phyloP scores from a whole-genome alignment of 192 early-diverging fungal species.

The Entrophospora sp. region DNA sequence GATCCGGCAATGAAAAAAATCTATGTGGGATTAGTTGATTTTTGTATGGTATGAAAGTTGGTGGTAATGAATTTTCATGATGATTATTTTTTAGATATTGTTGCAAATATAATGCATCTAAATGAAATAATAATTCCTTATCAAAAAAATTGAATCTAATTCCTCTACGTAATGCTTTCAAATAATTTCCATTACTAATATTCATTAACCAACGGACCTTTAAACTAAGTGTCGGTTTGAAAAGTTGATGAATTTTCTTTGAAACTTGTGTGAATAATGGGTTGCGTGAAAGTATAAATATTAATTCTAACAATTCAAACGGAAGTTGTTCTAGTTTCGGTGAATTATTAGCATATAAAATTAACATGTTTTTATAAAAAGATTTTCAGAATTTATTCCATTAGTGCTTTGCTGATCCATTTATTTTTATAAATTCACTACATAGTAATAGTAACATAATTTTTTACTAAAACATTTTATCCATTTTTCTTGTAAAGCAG shows the following conservation, averaged over 20 bases:
- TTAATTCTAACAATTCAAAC: constrained; percentile 14
- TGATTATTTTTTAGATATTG: neutral
- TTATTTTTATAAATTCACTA: too few relatives aligned
- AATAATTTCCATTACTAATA: neutral
- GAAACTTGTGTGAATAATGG: constrained; percentile 7
- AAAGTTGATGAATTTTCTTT: neutral
- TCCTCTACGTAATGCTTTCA: constrained; percentile 2
- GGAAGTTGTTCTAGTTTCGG: constrained; percentile 18
- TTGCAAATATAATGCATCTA: constrained; percentile 1
- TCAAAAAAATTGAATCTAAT: constrained; percentile 12
- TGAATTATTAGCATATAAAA: too few relatives aligned
- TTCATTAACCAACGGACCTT: constrained; percentile 14
- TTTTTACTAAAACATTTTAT: too few relatives aligned
- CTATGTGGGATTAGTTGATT: constrained; percentile 21
- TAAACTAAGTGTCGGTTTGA: constrained; percentile 2
- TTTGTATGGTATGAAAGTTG: constrained; percentile 9
- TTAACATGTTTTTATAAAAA: too few relatives aligned
- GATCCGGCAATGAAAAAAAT: constrained; percentile 19
- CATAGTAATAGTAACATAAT: too few relatives aligned
- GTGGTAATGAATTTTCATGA: neutral
- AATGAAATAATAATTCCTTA: constrained; percentile 12
- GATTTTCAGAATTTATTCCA: too few relatives aligned
- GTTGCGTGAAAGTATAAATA: constrained; percentile 13
- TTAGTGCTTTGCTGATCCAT: too few relatives aligned
- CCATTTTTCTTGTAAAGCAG: too few relatives aligned